Base-by-base conservation (phyloP, 2,329 filamentous ascomycete genomes). In the Samsoniella hepiali region DNA sequence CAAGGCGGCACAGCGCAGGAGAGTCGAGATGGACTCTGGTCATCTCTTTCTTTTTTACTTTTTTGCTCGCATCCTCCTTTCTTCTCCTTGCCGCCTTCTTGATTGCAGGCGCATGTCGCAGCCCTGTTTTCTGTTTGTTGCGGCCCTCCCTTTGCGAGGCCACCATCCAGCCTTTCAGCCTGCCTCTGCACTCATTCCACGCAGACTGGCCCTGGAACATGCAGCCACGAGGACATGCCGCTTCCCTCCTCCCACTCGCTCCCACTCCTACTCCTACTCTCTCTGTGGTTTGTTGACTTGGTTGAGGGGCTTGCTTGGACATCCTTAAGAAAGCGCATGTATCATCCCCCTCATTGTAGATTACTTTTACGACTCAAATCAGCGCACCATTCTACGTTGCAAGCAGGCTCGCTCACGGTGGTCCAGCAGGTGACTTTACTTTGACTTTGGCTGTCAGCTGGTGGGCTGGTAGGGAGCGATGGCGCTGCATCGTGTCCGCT, bases 181-280 rank as follows among this genome's bases (percentile, higher is more conserved):
- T 27, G 4, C 40, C 54, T 57, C 40, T 7, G 17, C 40, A 13
- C n/a, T 34, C 57, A 59, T 59, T 59, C 57, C 57, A 50, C 27
- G n/a, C 50, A 36, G 55, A 59, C 32, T 36, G 31, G 32, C 44
- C 34, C 57, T 40, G 45, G 45, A 50, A 49, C 22, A 59, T 59
- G 57, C 44, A 59, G 57, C 57, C 45, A 58, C 42, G 31, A 55
- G 10, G 53, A 42, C 51, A 38, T 34, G 15, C 15, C 31, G 22
- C 42, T 22, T 45, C 42, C 55, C 22, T 22, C 56, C 56, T 58
- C 42, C n/a, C 15, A 15, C 42, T 49, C 55, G 22, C 22, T 22
- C 22, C 22, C 22, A 22, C 22, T 22, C 22, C 22, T 22, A 22
- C 22, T 22, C 22, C 22, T 22, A 22, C 22, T 22, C 22, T 22